Evolutionary conservation across 2,329 filamentous ascomycete species (phyloP).

Genomic region (Colletotrichum magnum): DNA sequence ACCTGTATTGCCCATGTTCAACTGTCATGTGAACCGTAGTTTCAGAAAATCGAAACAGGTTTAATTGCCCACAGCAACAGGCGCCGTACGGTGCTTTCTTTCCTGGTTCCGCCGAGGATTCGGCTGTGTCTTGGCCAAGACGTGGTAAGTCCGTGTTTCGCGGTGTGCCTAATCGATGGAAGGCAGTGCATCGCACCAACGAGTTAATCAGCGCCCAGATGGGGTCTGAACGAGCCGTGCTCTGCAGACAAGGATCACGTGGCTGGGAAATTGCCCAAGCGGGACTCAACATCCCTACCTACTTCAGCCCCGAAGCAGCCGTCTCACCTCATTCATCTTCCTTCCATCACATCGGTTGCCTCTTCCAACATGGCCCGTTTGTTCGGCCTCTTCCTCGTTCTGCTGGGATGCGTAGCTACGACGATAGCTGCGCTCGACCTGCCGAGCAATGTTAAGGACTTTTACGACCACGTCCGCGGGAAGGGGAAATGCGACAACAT

Average conservation of each 20-base stretch:
- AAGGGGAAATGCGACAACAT: constrained; percentile 55
- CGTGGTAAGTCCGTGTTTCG: constrained; percentile 25
- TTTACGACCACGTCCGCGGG: constrained; percentile 57
- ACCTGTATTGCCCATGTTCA: background rate
- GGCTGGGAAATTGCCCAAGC: constrained; percentile 10
- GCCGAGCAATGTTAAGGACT: constrained; percentile 56
- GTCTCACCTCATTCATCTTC: constrained; percentile 27
- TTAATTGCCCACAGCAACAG: background rate
- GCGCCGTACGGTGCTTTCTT: constrained; percentile 17
- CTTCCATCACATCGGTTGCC: background rate
- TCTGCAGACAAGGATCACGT: constrained; percentile 21
- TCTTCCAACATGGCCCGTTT: constrained; percentile 10
- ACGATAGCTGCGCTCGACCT: constrained; percentile 48
- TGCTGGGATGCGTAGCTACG: background rate
- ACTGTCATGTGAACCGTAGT: too few relatives aligned
- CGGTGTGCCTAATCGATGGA: constrained; percentile 14
- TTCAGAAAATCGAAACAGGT: background rate
- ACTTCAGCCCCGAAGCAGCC: constrained; percentile 10
- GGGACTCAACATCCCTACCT: constrained; percentile 20
- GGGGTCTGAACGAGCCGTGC: constrained; percentile 5
- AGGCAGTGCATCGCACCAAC: constrained; percentile 25
- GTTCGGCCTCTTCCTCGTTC: background rate
- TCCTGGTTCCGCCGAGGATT: background rate
- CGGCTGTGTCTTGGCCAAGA: constrained; percentile 22
- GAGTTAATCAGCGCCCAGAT: constrained; percentile 1